A percentile compares a stretch with the other conserved stretches of the same genome.
These are phyloP conservation scores for Candida sanyaensis DNA, from an alignment of 1,139 yeast genomes.

Conservation along the genomic window DNA sequence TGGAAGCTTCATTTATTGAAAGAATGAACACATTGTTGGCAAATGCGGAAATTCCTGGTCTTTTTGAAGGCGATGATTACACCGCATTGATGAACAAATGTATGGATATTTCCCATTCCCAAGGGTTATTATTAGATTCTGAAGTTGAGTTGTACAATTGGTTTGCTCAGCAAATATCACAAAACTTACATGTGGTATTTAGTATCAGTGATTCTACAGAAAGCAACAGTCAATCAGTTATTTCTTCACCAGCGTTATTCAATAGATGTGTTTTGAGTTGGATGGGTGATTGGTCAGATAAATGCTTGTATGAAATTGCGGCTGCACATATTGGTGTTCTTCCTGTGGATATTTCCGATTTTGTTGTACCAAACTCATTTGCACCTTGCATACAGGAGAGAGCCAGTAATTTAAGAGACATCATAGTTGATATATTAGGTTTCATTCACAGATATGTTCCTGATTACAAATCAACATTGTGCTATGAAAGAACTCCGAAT, in stretches of 20 bases:
- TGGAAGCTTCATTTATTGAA: constrained; percentile 81
- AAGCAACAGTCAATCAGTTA: constrained; percentile 37
- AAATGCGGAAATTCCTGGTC: constrained; percentile 89
- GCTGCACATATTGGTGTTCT: constrained; percentile 38
- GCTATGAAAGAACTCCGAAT: constrained; percentile 29
- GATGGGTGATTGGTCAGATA: constrained; percentile 82
- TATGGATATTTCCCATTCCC: constrained; percentile 56
- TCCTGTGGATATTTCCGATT: constrained; percentile 55
- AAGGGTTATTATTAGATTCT: constrained; percentile 66
- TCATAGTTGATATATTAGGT: constrained; percentile 49
- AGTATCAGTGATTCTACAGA: constrained; percentile 62
- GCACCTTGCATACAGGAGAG: constrained; percentile 13
- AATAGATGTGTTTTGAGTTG: constrained; percentile 88
- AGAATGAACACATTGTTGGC: constrained; percentile 91
- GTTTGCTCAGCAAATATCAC: constrained; percentile 70
- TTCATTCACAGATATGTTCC: constrained; percentile 40
- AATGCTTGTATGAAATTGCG: constrained; percentile 55
- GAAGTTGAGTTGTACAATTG: constrained; percentile 74
- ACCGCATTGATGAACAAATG: constrained; percentile 56
- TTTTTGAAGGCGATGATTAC: constrained; percentile 78
- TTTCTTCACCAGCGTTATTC: constrained; percentile 87
- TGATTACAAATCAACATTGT: constrained; percentile 14
- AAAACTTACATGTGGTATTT: constrained; percentile 80
- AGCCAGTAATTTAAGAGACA: constrained; percentile 39
- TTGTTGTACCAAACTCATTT: constrained; percentile 27